Evolutionary conservation across 495 filamentous ascomycete species (phyloP), one percentile per base, ranked within the genome.

Genomic region (Penicillium salamii): DNA sequence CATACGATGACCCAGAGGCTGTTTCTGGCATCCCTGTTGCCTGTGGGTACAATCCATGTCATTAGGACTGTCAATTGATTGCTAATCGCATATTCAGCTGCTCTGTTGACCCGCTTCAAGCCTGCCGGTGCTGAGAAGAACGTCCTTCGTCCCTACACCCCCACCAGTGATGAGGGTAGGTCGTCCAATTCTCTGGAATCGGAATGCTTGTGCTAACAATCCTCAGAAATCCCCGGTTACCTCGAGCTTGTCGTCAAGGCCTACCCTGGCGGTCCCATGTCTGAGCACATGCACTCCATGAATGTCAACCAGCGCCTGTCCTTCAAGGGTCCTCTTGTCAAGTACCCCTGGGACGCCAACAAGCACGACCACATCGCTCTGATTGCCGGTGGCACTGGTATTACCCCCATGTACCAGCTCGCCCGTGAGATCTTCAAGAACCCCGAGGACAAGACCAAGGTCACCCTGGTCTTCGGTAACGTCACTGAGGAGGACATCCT

Each of bases 301-400:
- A 75, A 75, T 26, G 82, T 85, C 46, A 85, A 88, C 57, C 83
- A 97, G 67, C 72, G 77, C 28, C 81, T 98, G 37, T 83, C 89
- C 28, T 81, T 97, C 77, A 98, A 98, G 77, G 93, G 93, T 13
- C 93, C 93, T 1, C 80, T 98, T 14, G 88, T 90, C 49, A 98
- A 98, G 72, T 98, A 97, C 72, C 76, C 82, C 19, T 97, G 90
- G 91, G 62, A 80, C 33, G 57, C 88, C 53, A 98, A 98, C 78
- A 97, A 96, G 84, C 93, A 97, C 74, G 72, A 87, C 28, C 91
- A 97, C 73, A 85, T 98, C 66, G 83, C 80, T n/a, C 75, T 97
- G 64, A 82, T 98, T 55, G 91, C 93, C 8, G 93, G 95, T 60
- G 93, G 93, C 54, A 97, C 93, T 4, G 93, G 93, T 42, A 96